Conservation (phyloP, 176 grass and related monocot species). For the Oryza meridionalis region DNA sequence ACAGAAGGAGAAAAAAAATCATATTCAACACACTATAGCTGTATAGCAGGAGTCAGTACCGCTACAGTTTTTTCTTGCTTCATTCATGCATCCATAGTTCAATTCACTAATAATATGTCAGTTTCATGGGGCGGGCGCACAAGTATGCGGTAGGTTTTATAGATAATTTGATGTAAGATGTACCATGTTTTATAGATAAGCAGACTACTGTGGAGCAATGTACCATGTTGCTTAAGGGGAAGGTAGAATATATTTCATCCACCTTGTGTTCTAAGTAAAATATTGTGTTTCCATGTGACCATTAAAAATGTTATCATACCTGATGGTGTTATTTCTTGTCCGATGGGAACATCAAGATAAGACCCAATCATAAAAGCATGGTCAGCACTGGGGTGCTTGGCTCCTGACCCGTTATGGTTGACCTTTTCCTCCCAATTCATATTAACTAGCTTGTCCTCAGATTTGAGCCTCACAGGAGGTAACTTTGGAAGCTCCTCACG, state of each 20-base stretch:
- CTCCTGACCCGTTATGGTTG: constrained; percentile 63
- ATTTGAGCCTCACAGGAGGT: constrained; percentile 87
- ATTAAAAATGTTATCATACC: constrained; percentile 54
- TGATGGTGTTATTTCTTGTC: constrained; percentile 88
- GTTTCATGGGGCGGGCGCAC: not conserved
- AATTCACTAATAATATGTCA: not conserved
- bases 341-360: constrained; percentile 90
- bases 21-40: not conserved
- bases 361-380: constrained; percentile 91
- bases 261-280: not conserved
- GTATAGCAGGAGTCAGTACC: not conserved
- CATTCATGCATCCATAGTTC: not conserved
- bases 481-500: constrained; percentile 77
- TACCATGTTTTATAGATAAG: constrained; percentile 14
- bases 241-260: not conserved
- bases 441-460: constrained; percentile 89
- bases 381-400: constrained; percentile 60
- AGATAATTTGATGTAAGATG: constrained; percentile 17
- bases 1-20: not conserved
- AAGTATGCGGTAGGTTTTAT: not conserved
- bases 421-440: constrained; percentile 82
- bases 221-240: not conserved
- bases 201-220: not conserved
- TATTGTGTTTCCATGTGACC: constrained; percentile 24
- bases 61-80: not conserved